A percentile compares a stretch with the other conserved stretches of the same genome.
phyloP scores from a whole-genome alignment of 1,284 basidiomycete genomes.

The Porogramme epimiltina region DNA sequence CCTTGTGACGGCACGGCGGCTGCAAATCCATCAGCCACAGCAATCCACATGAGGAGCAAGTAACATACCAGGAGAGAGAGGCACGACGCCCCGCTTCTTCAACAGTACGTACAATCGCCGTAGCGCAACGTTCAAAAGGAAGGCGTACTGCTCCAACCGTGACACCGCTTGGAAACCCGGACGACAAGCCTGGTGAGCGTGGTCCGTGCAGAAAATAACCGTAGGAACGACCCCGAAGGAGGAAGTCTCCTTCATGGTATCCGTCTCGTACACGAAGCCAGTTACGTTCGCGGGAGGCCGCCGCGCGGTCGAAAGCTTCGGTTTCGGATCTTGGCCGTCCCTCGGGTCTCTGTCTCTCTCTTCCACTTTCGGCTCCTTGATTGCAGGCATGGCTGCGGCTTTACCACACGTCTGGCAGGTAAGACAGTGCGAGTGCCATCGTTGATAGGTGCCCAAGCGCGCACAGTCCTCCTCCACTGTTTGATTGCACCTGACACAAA shows the following conservation, averaged over 20 bases:
- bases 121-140: conserved; percentile 94
- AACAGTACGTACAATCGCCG: conserved; percentile 89
- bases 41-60: background rate
- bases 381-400: conserved; percentile 62
- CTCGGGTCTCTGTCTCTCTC: conserved; percentile 25
- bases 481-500: conserved; percentile 86
- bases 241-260: conserved; percentile 61
- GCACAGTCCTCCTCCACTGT: conserved; percentile 99
- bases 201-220: conserved; percentile 78
- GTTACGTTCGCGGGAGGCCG: conserved; percentile 79
- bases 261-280: conserved; percentile 74
- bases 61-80: conserved; percentile 70
- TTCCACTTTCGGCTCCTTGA: conserved; percentile 46
- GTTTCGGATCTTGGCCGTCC: conserved; percentile 34
- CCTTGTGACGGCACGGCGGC: conserved; percentile 39
- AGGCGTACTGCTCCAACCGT: conserved; percentile 96
- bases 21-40: conserved; percentile 17
- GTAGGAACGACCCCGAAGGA: conserved; percentile 73
- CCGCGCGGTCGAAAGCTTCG: conserved; percentile 64
- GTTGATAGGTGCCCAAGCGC: conserved; percentile 88
- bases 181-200: conserved; percentile 65
- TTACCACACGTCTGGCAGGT: conserved; percentile 83
- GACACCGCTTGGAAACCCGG: conserved; percentile 90
- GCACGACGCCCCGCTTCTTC: conserved; percentile 90
- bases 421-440: conserved; percentile 96